Conservation (phyloP, 1,139 yeast genomes). For the Sugiyamaella neomexicana region DNA sequence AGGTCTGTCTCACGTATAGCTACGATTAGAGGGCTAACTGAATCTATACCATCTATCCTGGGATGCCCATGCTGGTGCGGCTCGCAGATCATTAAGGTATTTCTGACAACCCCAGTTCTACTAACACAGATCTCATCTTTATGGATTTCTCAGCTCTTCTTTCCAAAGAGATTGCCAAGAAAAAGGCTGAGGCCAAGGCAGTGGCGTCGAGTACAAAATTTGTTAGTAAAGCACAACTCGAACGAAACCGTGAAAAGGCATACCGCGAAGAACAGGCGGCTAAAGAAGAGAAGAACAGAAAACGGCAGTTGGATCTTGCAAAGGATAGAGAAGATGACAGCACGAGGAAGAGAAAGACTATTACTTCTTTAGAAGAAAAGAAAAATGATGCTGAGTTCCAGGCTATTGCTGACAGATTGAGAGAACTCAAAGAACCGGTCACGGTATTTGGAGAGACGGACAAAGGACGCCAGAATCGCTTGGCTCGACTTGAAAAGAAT, state of each 20-base stretch:
- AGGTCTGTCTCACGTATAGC: too few relatives aligned
- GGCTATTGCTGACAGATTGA: constrained; percentile 46
- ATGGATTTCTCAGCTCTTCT: constrained; percentile 40
- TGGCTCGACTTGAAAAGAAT: constrained; percentile 30
- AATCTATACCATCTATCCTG: too few relatives aligned
- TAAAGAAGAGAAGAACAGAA: constrained; percentile 28
- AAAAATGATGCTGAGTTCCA: constrained; percentile 33
- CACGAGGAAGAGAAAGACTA: constrained; percentile 17
- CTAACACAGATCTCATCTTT: background rate
- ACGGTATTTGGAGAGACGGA: constrained; percentile 52
- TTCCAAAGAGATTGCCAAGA: constrained; percentile 39
- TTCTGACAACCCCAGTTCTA: background rate
- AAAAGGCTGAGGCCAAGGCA: constrained; percentile 28
- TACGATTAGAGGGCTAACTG: too few relatives aligned
- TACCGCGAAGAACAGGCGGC: constrained; percentile 38
- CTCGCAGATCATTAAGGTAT: background rate
- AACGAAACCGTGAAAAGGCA: constrained; percentile 28
- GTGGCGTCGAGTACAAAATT: background rate
- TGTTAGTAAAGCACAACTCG: constrained; percentile 10
- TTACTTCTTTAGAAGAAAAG: background rate
- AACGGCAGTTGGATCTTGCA: constrained; percentile 36
- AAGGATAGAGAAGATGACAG: constrained; percentile 33
- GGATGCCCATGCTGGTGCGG: background rate
- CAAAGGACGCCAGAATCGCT: constrained; percentile 28
- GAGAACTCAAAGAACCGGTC: constrained; percentile 45